Conservation (phyloP, 1,284 basidiomycete genomes). For the Malassezia psittaci region DNA sequence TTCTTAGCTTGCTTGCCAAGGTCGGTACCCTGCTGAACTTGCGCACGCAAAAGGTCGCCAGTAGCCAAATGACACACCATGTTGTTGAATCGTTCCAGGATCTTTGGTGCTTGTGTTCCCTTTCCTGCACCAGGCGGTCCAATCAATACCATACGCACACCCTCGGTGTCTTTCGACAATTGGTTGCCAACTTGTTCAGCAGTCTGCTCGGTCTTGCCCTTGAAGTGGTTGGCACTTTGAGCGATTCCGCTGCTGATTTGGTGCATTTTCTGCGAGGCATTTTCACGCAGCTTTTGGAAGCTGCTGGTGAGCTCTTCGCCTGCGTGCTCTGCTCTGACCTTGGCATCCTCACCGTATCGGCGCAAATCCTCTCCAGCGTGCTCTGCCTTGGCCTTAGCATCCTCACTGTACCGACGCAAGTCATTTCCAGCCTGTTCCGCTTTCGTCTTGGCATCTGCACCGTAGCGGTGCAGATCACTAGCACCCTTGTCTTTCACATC, state of each 20-base stretch:
- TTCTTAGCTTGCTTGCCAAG: constrained; percentile 89
- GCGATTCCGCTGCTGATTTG: background rate
- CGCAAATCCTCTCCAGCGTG: constrained; percentile 18
- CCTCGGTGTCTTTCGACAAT: constrained; percentile 10
- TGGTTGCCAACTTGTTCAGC: background rate
- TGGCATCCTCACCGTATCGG: background rate
- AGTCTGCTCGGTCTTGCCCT: background rate
- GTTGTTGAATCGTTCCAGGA: constrained; percentile 67
- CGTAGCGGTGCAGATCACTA: constrained; percentile 6
- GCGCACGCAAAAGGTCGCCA: constrained; percentile 93
- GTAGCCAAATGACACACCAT: constrained; percentile 96
- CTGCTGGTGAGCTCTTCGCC: background rate
- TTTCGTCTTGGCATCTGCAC: background rate
- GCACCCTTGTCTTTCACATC: constrained; percentile 11
- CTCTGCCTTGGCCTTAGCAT: background rate
- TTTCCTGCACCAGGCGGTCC: constrained; percentile 98
- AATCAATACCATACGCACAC: constrained; percentile 69
- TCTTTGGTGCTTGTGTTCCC: constrained; percentile 91
- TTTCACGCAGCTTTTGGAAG: constrained; percentile 3
- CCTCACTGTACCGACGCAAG: background rate
- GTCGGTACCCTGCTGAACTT: constrained; percentile 74
- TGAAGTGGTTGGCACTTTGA: background rate
- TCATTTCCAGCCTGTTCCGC: constrained; percentile 10
- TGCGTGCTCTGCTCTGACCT: constrained; percentile 6
- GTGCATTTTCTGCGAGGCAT: background rate